Evolutionary conservation across 257 asterid genomes (phyloP), one percentile per base, ranked within the genome.

Genomic region (Eucommia ulmoides): DNA sequence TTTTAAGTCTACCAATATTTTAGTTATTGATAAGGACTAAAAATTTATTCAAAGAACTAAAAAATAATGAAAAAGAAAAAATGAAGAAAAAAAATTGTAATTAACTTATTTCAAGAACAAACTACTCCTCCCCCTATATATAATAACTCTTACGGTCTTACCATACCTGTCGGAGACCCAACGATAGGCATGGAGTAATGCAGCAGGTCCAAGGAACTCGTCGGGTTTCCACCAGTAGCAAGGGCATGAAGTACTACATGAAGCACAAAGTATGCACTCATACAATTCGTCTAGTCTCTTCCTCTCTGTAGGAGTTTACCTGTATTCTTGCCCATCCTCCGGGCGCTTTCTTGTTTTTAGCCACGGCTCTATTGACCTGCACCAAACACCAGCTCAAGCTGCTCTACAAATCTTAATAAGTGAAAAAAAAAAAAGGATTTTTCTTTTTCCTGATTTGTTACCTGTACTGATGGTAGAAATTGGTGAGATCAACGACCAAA

Each of bases 221-320:
- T 85, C 96, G 0, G 92, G 92, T 55, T 79, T 77, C 94, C 96
- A 85, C 96, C 94, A 85, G 53, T 85, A 85, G 10, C 92, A 77
- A 7, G 94, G 96, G 72, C 94, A 79, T 0, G 86, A 79, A 17
- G 96, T 58, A 22, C 64, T 71, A 53, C 94, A 77, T 18, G 85
- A 85, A 59, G 94, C 88, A 57, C 96, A 79, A 3, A 85, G 65
- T 61, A 82, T 85, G 70, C 94, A 85, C 67, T 82, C 94, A 12
- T 82, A 79, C 0, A 79, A 64, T 14, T 93, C 93, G 46, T 85
- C 88, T 2, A 82, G 61, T 25, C 80, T 79, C 64, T 71, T 69
- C 60, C 95, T 77, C 53, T 82, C 92, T 0, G 7, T 59, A 0
- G 63, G 60, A 0, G 61, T 72, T 56, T 84, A 84, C 64, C 75